Evolutionary conservation across 768 basidiomycete genomes (phyloP).

Genomic region (Basidioascus undulatus): DNA sequence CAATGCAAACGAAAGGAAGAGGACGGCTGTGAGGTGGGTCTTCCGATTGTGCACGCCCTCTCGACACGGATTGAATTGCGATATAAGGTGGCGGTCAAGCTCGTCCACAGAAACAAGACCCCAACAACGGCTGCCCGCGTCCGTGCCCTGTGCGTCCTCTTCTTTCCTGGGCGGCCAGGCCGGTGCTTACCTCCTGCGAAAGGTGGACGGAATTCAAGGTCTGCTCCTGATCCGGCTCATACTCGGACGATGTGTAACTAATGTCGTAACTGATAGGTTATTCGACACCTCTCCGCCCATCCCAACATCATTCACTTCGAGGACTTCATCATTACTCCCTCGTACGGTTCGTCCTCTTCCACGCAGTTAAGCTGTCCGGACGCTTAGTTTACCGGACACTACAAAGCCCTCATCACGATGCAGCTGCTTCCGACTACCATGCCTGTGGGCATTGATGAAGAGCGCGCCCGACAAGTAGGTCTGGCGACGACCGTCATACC

Average conservation of each 20-base stretch:
- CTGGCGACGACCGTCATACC: too few relatives aligned
- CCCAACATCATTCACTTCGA: constrained; percentile 83
- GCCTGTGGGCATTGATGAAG: constrained; percentile 66
- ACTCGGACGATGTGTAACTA: too few relatives aligned
- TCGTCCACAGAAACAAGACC: constrained; percentile 62
- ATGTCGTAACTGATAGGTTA: not conserved
- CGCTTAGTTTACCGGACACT: not conserved
- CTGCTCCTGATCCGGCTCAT: not conserved
- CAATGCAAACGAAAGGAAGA: too few relatives aligned
- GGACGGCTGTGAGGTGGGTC: too few relatives aligned
- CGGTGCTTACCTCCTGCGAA: too few relatives aligned
- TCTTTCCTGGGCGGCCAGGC: too few relatives aligned
- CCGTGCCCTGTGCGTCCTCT: constrained; percentile 42
- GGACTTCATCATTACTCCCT: constrained; percentile 77
- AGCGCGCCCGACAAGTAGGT: constrained; percentile 31
- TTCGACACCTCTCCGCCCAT: constrained; percentile 24
- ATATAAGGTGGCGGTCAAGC: constrained; percentile 60
- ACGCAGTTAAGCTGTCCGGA: not conserved
- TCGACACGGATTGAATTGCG: constrained; percentile 23
- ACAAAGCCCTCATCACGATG: constrained; percentile 26
- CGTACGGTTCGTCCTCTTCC: constrained; percentile 22
- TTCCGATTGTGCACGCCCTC: constrained; percentile 17
- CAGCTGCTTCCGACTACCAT: constrained; percentile 62
- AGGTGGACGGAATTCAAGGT: constrained; percentile 15
- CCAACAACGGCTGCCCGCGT: constrained; percentile 74